Evolutionary conservation across 2,329 filamentous ascomycete species (phyloP).

Genomic region (Hypoxylon rubiginosum): DNA sequence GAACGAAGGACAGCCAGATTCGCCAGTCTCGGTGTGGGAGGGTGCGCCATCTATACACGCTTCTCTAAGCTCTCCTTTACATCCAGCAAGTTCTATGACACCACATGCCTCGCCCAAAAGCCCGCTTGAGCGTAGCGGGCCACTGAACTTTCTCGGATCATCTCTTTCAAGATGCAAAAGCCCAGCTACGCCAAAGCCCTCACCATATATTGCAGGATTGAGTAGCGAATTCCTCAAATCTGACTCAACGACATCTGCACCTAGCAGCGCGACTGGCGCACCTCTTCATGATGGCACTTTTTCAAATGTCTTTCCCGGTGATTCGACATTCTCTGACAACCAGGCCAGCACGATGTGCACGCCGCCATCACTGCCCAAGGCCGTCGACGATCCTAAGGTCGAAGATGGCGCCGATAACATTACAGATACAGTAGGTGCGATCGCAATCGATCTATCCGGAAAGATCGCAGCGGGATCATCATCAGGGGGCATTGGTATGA

Average conservation of each 20-base stretch:
- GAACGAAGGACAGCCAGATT: conserved; percentile 74
- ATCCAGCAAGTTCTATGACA: conserved; percentile 20
- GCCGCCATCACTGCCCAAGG: too few relatives aligned
- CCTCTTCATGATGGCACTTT: conserved; percentile 39
- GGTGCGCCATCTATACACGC: conserved; percentile 7
- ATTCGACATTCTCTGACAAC: neutral
- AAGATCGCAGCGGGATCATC: conserved; percentile 95
- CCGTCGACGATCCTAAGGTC: conserved; percentile 3
- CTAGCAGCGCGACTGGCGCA: conserved; percentile 13
- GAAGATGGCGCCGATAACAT: conserved; percentile 71
- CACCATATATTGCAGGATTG: conserved; percentile 26
- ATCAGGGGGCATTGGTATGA: conserved; percentile 98
- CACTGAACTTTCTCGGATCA: conserved; percentile 46
- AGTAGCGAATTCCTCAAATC: conserved; percentile 28
- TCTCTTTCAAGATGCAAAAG: conserved; percentile 26
- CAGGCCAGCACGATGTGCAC: too few relatives aligned
- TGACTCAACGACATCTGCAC: conserved; percentile 4
- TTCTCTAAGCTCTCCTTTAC: neutral
- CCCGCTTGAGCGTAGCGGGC: conserved; percentile 45
- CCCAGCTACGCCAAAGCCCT: conserved; percentile 31
- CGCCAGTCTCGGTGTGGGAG: conserved; percentile 56
- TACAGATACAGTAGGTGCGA: conserved; percentile 95
- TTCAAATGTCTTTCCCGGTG: conserved; percentile 1
- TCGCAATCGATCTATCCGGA: conserved; percentile 87
- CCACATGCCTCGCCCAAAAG: conserved; percentile 36